Conservation (phyloP, 805 yeast genomes). For the Kregervanrija fluxuum region DNA sequence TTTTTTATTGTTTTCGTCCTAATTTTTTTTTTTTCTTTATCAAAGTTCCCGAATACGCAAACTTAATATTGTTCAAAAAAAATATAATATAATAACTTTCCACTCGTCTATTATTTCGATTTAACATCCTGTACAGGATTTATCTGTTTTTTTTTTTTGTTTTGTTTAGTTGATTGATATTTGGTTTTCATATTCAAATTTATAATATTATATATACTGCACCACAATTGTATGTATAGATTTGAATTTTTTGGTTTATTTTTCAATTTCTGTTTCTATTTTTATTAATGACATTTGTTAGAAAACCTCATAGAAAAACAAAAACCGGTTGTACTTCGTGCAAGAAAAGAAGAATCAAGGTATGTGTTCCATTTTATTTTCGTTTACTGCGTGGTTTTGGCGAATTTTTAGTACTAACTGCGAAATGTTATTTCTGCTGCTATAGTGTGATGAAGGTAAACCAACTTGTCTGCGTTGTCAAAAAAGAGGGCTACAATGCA, state of each 20-base stretch:
- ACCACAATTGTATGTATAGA: background rate
- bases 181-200: background rate
- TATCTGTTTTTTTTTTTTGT: too few species aligned
- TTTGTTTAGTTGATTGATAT: too few species aligned
- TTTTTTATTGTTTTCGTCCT: too few species aligned
- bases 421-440: background rate
- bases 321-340: conserved; percentile 14
- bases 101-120: too few species aligned
- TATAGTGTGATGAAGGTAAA: conserved; percentile 13
- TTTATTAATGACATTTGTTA: conserved; percentile 4
- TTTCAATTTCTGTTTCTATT: background rate
- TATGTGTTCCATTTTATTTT: conserved; percentile 3
- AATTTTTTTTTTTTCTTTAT: too few species aligned
- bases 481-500: conserved; percentile 10
- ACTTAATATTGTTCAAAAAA: too few species aligned
- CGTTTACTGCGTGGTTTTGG: background rate
- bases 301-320: conserved; percentile 12
- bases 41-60: too few species aligned
- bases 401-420: background rate
- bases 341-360: conserved; percentile 12
- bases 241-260: background rate
- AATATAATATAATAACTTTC: too few species aligned
- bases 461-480: conserved; percentile 12
- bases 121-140: too few species aligned
- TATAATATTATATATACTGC: background rate